Evolutionary conservation across 768 basidiomycete genomes (phyloP), one percentile per base, ranked within the genome.

Genomic region (Lenzites betulinus): DNA sequence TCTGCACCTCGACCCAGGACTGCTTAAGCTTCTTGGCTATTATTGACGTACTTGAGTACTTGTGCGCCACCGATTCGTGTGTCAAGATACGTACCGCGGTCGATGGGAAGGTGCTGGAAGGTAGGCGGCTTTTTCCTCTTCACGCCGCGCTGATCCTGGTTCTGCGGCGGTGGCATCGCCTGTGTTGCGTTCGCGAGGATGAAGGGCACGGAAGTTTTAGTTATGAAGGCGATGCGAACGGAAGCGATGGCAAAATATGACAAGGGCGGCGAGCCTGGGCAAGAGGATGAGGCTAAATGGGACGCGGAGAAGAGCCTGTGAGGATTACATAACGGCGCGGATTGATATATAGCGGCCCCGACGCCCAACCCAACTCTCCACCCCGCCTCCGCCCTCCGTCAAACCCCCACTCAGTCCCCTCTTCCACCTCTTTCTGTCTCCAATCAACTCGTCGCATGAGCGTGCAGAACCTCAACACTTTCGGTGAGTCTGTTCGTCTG

Each of bases 381-480:
- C 60, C 48, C n/a, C 25, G 13, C 66, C 65, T 65, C 65, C 59
- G 69, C 74, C 54, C 47, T 28, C 47, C 47, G 33, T 52, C 64
- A 70, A 65, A 70, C 76, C 78, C 71, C 76, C 73, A 77, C 82
- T 81, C 81, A 83, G 74, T 74, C 69, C 72, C 73, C 54, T 56
- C 56, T 63, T 55, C 35, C 52, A 69, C 71, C 73, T 75, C 70
- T 74, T 71, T 30, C 53, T 52, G 62, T 54, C 49, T 51, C 54
- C 54, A 48, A 53, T 58, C 58, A 60, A 58, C 60, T 77, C 82
- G 78, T 92, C 89, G 89, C 88, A 94, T 94, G 92, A 94, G 83
- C 90, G 88, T 93, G 78, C 90, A 93, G 87, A 93, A 93, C 75
- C 86, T 93, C 74, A 88, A 83, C 78, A 80, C 88, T 74, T 86